phyloP scores from a whole-genome alignment of 805 yeast species.

The Starmerella sirachaensis region DNA sequence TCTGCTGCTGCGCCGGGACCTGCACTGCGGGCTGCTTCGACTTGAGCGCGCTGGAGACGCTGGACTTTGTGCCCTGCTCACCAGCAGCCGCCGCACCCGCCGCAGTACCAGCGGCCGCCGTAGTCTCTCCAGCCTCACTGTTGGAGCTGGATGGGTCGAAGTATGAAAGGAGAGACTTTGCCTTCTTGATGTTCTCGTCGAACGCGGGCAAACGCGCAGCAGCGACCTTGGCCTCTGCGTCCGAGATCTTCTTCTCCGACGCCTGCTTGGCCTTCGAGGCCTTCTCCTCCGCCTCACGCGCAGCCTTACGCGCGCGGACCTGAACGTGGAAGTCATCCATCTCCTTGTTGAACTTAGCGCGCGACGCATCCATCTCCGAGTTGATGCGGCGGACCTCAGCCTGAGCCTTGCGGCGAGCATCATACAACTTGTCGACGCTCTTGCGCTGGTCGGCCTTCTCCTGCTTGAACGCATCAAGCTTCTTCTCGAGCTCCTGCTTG shows the following conservation, averaged over 20 bases:
- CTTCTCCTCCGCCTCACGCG: constrained; percentile 62
- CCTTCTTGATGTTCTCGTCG: constrained; percentile 60
- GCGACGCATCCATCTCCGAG: constrained; percentile 36
- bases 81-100: constrained; percentile 11
- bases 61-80: constrained; percentile 1
- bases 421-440: constrained; percentile 44
- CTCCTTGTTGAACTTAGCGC: constrained; percentile 52
- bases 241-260: constrained; percentile 43
- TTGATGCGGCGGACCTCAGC: constrained; percentile 53
- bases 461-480: constrained; percentile 50
- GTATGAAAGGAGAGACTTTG: constrained; percentile 56
- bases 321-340: constrained; percentile 66
- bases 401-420: constrained; percentile 51
- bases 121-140: constrained; percentile 25
- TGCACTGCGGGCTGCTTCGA: constrained; percentile 18
- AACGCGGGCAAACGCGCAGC: constrained; percentile 73
- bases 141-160: constrained; percentile 65
- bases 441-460: constrained; percentile 57
- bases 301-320: constrained; percentile 57
- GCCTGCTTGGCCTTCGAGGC: constrained; percentile 42
- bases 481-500: constrained; percentile 58
- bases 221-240: constrained; percentile 57
- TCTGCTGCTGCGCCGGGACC: constrained; percentile 27
- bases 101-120: constrained; percentile 24
- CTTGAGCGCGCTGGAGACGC: constrained; percentile 12